Base-by-base conservation (phyloP, 345 rosid genomes). In the Trapa bicornis region DNA sequence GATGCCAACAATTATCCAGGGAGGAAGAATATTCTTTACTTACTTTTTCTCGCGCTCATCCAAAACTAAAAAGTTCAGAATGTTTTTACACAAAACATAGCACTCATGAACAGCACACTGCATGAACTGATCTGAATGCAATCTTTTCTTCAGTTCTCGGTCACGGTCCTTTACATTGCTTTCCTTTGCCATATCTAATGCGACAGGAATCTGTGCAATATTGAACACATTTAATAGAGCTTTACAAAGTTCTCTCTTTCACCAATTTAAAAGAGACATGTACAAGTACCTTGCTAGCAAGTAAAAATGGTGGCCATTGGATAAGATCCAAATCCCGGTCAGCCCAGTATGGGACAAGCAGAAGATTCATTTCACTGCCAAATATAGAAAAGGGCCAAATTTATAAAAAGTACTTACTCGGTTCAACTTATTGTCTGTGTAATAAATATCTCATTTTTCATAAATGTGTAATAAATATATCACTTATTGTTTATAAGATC, bases 261-360 rank as follows among this genome's bases (percentile, higher is more conserved):
- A 39, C 65, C 3, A 16, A 71, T 32, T 52, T 47, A 2, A 32
- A 58, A 58, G 63, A 32, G 33, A 58, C 32, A 32, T 0, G 10
- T 2, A 10, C 12, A 53, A 6, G 68, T 13, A 87, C 99, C 97
- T 87, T 95, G 96, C 98, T 95, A 64, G 99, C 98, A 68, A 95
- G 84, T 76, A 95, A 77, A 80, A 95, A 91, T 11, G 98, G 99
- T 74, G 99, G 99, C 98, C 98, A 95, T 69, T 95, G 99, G 69
- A 80, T 86, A 41, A 87, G 83, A 32, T 81, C 89, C 81, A 95
- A 80, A 76, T 88, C 98, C 75, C 86, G 96, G 78, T 91, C 96
- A 64, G 98, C 98, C 97, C 98, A 95, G 79, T 95, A 95, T 64
- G 99, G 99, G 76, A 95, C 98, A 78, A 95, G 98, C 79, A 95